Conservation (phyloP, 2,329 filamentous ascomycete species). For the Trichothecium sympodiale region DNA sequence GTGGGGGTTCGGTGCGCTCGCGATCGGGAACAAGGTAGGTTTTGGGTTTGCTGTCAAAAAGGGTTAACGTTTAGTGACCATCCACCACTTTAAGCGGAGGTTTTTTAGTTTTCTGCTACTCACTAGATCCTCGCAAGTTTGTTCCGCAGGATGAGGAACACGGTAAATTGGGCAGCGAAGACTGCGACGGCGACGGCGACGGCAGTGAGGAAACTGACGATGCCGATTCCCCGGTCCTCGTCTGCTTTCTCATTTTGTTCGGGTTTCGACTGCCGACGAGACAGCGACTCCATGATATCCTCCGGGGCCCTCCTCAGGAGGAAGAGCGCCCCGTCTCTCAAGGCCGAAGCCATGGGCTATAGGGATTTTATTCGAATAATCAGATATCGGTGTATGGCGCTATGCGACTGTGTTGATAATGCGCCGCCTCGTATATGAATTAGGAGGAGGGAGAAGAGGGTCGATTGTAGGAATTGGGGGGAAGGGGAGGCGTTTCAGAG, state of each 20-base stretch:
- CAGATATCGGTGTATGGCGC: too few relatives aligned
- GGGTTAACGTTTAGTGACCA: conserved; percentile 1
- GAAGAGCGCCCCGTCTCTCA: too few relatives aligned
- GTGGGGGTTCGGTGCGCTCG: conserved; percentile 69
- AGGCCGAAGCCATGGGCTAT: too few relatives aligned
- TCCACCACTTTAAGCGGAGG: conserved; percentile 2
- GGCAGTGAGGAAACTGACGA: conserved; percentile 48
- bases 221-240: conserved; percentile 30
- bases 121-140: conserved; percentile 78
- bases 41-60: conserved; percentile 54
- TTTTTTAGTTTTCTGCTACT: conserved; percentile 16
- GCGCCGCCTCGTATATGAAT: too few relatives aligned
- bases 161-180: conserved; percentile 51
- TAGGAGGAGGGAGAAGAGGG: too few relatives aligned
- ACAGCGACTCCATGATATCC: too few relatives aligned
- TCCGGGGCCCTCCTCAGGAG: too few relatives aligned
- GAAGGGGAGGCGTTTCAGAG: too few relatives aligned
- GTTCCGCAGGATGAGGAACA: conserved; percentile 69
- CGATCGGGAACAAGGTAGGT: conserved; percentile 79
- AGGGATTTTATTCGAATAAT: too few relatives aligned
- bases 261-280: too few relatives aligned
- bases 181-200: conserved; percentile 50
- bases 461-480: too few relatives aligned
- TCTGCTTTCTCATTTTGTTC: conserved; percentile 8
- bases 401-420: too few relatives aligned